A percentile compares a stretch with the other conserved stretches of the same genome.
phyloP scores from a whole-genome alignment of 2,329 filamentous ascomycete genomes.

The Curvularia lunata region DNA sequence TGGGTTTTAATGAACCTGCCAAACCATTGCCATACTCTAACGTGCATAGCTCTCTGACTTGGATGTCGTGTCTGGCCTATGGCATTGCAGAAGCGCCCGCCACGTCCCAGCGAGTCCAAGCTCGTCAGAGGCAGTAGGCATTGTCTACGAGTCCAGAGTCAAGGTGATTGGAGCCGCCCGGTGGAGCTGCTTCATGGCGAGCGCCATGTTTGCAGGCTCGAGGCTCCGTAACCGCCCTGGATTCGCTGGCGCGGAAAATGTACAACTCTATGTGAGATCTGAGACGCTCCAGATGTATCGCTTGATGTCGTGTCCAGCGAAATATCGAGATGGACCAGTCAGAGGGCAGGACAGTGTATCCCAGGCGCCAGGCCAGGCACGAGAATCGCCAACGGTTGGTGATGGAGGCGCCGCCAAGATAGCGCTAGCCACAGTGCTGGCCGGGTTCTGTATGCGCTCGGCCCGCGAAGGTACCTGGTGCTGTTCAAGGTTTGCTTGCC shows the following conservation, averaged over 20 bases:
- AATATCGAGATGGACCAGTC: slow-evolving; percentile 38
- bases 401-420: slow-evolving; percentile 13
- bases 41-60: slow-evolving; percentile 34
- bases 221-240: slow-evolving; percentile 46
- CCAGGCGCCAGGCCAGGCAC: slow-evolving; percentile 34
- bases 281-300: slow-evolving; percentile 45
- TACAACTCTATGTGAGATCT: slow-evolving; percentile 42
- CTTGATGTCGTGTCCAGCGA: slow-evolving; percentile 37
- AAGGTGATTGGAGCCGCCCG: slow-evolving; percentile 44
- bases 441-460: slow-evolving; percentile 19
- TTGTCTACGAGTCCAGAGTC: slow-evolving; percentile 25
- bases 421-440: slow-evolving; percentile 13
- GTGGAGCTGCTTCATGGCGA: slow-evolving; percentile 36
- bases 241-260: slow-evolving; percentile 46
- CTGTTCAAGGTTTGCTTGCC: slow-evolving; percentile 3
- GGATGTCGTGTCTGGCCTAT: slow-evolving; percentile 21
- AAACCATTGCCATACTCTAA: slow-evolving; percentile 35
- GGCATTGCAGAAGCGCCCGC: slow-evolving; percentile 37
- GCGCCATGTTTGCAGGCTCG: slow-evolving; percentile 41
- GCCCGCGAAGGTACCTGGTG: slow-evolving; percentile 4
- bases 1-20: slow-evolving; percentile 20
- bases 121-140: slow-evolving; percentile 34
- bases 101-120: slow-evolving; percentile 34
- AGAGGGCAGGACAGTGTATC: slow-evolving; percentile 24
- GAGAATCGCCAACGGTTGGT: slow-evolving; percentile 32